phyloP scores from a whole-genome alignment of 768 basidiomycete genomes.

The Crucibulum laeve region DNA sequence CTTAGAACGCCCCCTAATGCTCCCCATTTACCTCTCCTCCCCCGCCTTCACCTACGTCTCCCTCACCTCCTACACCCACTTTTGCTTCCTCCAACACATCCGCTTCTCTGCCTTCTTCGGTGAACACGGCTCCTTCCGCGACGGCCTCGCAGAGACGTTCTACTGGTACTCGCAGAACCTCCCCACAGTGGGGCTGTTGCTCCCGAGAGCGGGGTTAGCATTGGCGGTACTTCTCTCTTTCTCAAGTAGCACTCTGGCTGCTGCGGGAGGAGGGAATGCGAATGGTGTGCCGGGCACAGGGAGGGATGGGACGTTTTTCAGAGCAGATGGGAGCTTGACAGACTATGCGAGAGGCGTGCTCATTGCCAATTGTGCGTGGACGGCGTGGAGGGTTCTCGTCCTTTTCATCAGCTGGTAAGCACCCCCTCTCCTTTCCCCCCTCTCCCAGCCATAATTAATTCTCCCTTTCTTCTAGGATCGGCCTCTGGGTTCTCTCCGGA shows the following conservation, averaged over 20 bases:
- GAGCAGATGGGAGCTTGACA: conserved; percentile 61
- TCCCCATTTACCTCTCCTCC: conserved; percentile 80
- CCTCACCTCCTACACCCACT: conserved; percentile 78
- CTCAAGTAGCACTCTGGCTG: conserved; percentile 44
- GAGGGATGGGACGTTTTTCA: conserved; percentile 76
- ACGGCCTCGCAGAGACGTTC: conserved; percentile 74
- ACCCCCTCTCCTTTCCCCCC: conserved; percentile 1
- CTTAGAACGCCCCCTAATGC: conserved; percentile 75
- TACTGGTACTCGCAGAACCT: conserved; percentile 83
- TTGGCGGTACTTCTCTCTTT: conserved; percentile 71
- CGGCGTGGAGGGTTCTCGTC: conserved; percentile 68
- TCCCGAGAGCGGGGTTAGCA: conserved; percentile 77
- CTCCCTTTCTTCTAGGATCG: conserved; percentile 43
- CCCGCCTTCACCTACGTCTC: conserved; percentile 71
- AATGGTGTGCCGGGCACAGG: conserved; percentile 37
- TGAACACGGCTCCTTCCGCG: conserved; percentile 39
- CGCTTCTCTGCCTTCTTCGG: conserved; percentile 64
- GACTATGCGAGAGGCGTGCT: conserved; percentile 76
- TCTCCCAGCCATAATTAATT: neutral
- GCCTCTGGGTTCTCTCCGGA: conserved; percentile 76
- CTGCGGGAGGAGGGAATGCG: conserved; percentile 39
- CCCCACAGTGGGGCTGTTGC: conserved; percentile 74
- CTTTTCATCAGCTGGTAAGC: conserved; percentile 68
- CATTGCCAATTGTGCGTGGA: conserved; percentile 77
- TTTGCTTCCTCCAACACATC: conserved; percentile 80